Evolutionary conservation across 768 basidiomycete genomes (phyloP).

Genomic region (Suillus spraguei): DNA sequence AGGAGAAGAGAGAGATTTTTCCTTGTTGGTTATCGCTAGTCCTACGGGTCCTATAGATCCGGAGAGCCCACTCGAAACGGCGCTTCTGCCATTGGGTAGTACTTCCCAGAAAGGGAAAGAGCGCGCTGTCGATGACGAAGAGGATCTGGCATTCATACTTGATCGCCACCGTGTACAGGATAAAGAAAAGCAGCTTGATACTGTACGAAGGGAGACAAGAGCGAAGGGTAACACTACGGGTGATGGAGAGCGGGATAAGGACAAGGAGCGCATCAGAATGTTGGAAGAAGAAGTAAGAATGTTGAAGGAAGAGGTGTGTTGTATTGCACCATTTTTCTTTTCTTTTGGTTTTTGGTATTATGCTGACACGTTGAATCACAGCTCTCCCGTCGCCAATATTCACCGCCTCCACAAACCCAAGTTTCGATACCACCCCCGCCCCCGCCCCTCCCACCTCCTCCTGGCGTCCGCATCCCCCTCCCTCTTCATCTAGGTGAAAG

Average conservation of each 20-base stretch:
- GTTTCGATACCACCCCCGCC: constrained; percentile 45
- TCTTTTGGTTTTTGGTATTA: not conserved
- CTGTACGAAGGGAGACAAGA: constrained; percentile 51
- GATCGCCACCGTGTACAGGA: constrained; percentile 51
- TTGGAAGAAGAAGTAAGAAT: constrained; percentile 68
- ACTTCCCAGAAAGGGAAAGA: constrained; percentile 47
- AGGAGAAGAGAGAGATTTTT: constrained; percentile 49
- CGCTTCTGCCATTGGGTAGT: constrained; percentile 18
- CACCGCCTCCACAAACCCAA: constrained; percentile 13
- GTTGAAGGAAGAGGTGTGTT: constrained; percentile 57
- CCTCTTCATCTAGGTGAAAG: not conserved
- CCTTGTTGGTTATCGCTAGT: constrained; percentile 52
- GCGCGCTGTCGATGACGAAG: constrained; percentile 25
- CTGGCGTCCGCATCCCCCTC: constrained; percentile 32
- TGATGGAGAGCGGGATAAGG: constrained; percentile 47
- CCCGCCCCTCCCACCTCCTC: constrained; percentile 35
- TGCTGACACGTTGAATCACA: constrained; percentile 23
- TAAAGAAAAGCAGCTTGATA: constrained; percentile 63
- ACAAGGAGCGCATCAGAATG: constrained; percentile 63
- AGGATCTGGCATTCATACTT: constrained; percentile 30
- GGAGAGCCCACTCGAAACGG: constrained; percentile 28
- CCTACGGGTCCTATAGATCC: constrained; percentile 35
- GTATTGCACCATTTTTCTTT: not conserved
- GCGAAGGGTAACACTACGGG: constrained; percentile 33
- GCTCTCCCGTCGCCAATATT: constrained; percentile 46